Evolutionary conservation across 2,329 filamentous ascomycete genomes (phyloP).

Genomic region (Talaromyces rugulosus): DNA sequence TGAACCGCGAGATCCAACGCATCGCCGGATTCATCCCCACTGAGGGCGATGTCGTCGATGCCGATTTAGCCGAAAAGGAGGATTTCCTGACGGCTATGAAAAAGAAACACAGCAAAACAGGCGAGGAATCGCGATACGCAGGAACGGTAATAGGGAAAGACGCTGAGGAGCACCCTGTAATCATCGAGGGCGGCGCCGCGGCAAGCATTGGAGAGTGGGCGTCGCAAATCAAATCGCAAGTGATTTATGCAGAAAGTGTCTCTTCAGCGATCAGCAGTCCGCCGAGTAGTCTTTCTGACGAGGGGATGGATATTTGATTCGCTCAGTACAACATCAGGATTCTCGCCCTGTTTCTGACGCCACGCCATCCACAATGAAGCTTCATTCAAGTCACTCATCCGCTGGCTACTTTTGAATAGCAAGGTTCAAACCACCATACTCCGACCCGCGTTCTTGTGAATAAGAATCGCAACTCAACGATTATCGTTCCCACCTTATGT

Average conservation of each 20-base stretch:
- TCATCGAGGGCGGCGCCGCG: constrained; percentile 72
- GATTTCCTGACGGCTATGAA: constrained; percentile 76
- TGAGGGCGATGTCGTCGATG: constrained; percentile 47
- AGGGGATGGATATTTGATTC: constrained; percentile 16
- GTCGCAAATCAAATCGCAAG: constrained; percentile 30
- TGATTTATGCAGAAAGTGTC: constrained; percentile 26
- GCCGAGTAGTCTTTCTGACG: constrained; percentile 36
- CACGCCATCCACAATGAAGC: neutral
- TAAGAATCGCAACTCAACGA: neutral
- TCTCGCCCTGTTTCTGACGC: neutral
- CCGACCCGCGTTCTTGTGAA: neutral
- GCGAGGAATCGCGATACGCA: constrained; percentile 79
- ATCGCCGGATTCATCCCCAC: constrained; percentile 68
- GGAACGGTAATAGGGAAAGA: constrained; percentile 77
- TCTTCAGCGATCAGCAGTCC: constrained; percentile 38
- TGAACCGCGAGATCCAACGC: constrained; percentile 75
- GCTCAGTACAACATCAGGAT: neutral
- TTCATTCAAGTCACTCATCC: neutral
- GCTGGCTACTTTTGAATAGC: neutral
- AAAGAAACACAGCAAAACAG: constrained; percentile 86
- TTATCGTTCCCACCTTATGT: neutral
- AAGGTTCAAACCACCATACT: neutral
- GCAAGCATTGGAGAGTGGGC: constrained; percentile 63
- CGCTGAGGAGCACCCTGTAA: constrained; percentile 65
- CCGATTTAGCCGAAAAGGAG: constrained; percentile 54